These are phyloP conservation scores for Debaryomyces fabryi DNA, from an alignment of 1,139 yeast genomes.

Conservation along the genomic window DNA sequence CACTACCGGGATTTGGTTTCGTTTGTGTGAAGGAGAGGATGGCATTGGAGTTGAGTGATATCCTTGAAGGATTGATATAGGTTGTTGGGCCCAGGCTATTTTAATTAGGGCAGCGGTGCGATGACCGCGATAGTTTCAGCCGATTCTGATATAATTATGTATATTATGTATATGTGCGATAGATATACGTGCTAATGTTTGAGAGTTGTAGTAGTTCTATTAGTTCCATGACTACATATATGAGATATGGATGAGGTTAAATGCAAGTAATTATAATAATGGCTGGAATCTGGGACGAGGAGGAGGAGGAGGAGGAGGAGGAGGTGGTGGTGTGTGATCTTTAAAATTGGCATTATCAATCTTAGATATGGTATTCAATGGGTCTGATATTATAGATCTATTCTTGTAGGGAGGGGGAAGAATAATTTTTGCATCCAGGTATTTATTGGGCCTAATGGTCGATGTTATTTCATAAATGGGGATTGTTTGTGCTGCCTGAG, in stretches of 20 bases:
- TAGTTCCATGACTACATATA: not conserved
- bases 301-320: no score
- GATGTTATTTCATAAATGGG: conserved; percentile 43
- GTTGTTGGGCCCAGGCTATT: not conserved
- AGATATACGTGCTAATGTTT: not conserved
- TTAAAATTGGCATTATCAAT: conserved; percentile 15
- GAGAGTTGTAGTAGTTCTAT: not conserved
- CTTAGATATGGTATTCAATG: conserved; percentile 1
- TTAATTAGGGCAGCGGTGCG: not conserved
- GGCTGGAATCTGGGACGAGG: conserved; percentile 44
- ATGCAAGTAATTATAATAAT: conserved; percentile 22
- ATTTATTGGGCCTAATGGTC: conserved; percentile 28
- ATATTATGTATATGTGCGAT: not conserved
- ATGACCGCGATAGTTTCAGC: not conserved
- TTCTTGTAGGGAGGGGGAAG: conserved; percentile 34
- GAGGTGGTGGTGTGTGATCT: conserved; percentile 32
- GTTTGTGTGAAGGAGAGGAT: conserved; percentile 1
- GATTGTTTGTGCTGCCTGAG: conserved; percentile 34
- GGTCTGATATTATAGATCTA: conserved; percentile 11
- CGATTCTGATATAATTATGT: not conserved
- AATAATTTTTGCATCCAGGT: conserved; percentile 24
- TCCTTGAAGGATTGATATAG: not conserved
- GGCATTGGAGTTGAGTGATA: not conserved
- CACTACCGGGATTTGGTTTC: conserved; percentile 7
- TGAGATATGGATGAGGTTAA: not conserved